Base-by-base conservation (phyloP, 202 grass and related monocot species). In the Carex arenaria region DNA sequence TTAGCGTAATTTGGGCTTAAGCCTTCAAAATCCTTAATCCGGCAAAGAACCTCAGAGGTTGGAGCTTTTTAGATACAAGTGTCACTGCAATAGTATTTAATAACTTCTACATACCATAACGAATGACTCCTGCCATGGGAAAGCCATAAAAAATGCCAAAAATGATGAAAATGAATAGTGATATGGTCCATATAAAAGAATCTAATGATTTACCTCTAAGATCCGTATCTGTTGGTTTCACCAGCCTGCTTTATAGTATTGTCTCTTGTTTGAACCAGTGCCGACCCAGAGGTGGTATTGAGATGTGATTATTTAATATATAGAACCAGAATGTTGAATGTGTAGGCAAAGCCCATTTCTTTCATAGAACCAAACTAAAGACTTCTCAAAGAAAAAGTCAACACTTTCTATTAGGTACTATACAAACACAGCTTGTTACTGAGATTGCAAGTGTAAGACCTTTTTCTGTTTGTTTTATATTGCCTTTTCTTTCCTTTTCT, bases 401-500 rank as follows among this genome's bases (percentile, higher is more conserved):
- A 59, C 26, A 56, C 36, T 49, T 77, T 54, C 8, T 78, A 40
- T 28, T 52, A 32, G 28, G 52, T 26, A 36, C 7, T 22, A 8
- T 57, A 52, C 23, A 34, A 32, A 15, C 72, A 15, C 72, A 57
- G 28, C 72, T 56, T 34, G 51, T 77, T 57, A 36, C 11, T 80
- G 56, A 17, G 31, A 62, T 13, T 80, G 7, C 64, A 20, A 23
- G n/a, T 47, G 79, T 54, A 32, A 55, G 13, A 76, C 10, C 30
- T 56, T 18, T 32, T 55, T 31, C 49, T 56, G 52, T 56, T 56
- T 76, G 47, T 55, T 76, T 72, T 28, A 51, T 55, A 67, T 65
- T 34, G 80, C 1, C 11, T 69, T 68, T 82, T 52, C 53, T 22
- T 53, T 49, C 38, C 42, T 53, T 89, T 61, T 80, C 82, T 86